Base-by-base conservation (phyloP, 2,329 filamentous ascomycete species). In the Celoporthe dispersa region DNA sequence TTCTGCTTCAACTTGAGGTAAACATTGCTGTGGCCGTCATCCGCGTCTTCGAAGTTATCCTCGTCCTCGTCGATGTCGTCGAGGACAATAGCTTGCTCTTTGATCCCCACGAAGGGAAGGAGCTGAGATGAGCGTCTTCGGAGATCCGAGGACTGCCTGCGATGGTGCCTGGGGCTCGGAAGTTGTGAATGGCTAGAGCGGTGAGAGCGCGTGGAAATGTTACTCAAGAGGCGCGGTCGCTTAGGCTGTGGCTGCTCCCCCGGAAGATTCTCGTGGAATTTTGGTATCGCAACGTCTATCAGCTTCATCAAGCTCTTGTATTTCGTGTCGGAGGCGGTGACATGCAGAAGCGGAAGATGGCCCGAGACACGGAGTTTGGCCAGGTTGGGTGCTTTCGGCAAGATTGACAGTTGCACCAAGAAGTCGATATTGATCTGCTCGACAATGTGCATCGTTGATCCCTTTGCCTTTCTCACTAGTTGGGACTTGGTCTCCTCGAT, bases 391-490 rank as follows among this genome's bases (percentile, higher is more conserved):
- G 94, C 94, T 78, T 98, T 98, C 0, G 96, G 96, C n/a, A 99
- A 84, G 74, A 99, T 99, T 9, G 94, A 99, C 28, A 92, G 91
- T 78, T 98, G 94, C n/a, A 99, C 89, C 14, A 94, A 90, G 78
- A 99, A 98, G 79, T 98, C 93, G 75, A 99, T 92, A 75, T 97
- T 99, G 83, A 99, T 99, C 74, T 93, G 91, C 79, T 99, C 95
- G 48, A 99, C 93, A 68, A 99, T 90, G 78, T 98, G 95, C 74
- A 97, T 86, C 73, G 91, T 90, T 69, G 91, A 91, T 1, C 86
- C 85, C 8, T 91, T 88, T 35, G 91, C 88, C 72, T 88, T 87
- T 37, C 89, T 85, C 16, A 87, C 86, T 3, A 99, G 85, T 75
- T 98, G 94, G 5, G 90, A 86, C 77, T 95, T 96, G 0, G 97